Evolutionary conservation across 2,329 filamentous ascomycete species (phyloP), one percentile per base, ranked within the genome.

Genomic region (Dryadomyces sulphureus): DNA sequence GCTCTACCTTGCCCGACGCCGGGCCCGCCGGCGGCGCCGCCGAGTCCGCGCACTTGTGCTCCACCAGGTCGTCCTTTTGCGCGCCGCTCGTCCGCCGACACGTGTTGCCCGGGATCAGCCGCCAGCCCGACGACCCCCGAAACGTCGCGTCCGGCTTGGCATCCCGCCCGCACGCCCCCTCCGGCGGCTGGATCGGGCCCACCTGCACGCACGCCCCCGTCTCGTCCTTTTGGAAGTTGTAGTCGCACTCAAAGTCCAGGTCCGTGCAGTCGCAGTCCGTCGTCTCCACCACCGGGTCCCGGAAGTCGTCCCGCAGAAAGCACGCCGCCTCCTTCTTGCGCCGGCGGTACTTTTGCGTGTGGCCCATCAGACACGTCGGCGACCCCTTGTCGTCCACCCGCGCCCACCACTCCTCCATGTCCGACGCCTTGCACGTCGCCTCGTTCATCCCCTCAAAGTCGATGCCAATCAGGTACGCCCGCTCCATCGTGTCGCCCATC

Each of bases 201-300:
- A 70, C 74, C 7, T 75, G 72, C 21, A 78, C 69, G 59, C 92
- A 96, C 50, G 81, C 72, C 43, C 75, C 71, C 50, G 90, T 77
- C 4, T 75, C 68, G 32, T 71, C 70, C 47, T 71, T 70, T 54
- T 76, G 75, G 49, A 94, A 96, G 61, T 94, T 93, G 69, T 84
- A 94, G 59, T 96, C 90, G 60, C 92, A 98, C 64, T 98, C 92
- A 60, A 94, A 98, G 61, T 98, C 93, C 30, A 71, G 68, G 48
- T 83, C 77, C 1, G 80, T 79, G 62, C 92, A 98, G 36, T 85
- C 77, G 67, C 92, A 98, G 41, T 77, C 64, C 55, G 86, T 77
- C 24, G 75, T 81, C 50, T 80, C 68, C 2, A 83, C 77, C 30
- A 75, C 64, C 0, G 84, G 79, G 51, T 92, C 84, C 57, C 87